Base-by-base conservation (phyloP, 176 grass and related monocot species). In the barley (Hordeum vulgare) region DNA sequence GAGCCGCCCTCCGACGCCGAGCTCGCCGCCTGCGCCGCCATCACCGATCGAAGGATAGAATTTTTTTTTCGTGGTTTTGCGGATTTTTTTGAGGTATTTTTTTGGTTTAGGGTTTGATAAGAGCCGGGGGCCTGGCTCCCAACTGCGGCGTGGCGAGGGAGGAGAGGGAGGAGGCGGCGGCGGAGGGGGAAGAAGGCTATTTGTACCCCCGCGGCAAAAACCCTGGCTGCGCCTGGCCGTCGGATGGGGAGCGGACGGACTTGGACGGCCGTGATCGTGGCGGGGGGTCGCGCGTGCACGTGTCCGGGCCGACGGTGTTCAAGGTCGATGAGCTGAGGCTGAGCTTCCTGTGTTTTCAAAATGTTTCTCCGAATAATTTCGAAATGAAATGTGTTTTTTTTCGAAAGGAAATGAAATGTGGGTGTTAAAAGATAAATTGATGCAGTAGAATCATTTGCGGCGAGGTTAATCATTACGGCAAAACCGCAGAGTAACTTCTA, bases 51-150 rank as follows among this genome's bases (percentile, higher is more conserved):
- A 54, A 37, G 27, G 74, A 54, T 39, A 57, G 25, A 2, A 2
- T 24, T 33, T 79, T 79, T 86, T 83, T 88, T 79, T 66, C 21
- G 26, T 35, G 47, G n/a, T 82, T 89, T 90, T 82, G 29, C 64
- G 42, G 84, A 71, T 82, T 90, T 90, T 89, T 89, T 90, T 86
- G 44, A 24, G 83, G 62, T 73, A 64, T 63, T 90, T 88, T 88
- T 90, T 86, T 77, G 44, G 66, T 79, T 86, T 90, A 86, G 88
- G 84, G 88, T 90, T 86, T 90, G 88, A 90, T 90, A 90, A 86
- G 80, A 57, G 83, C 78, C 58, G 83, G 83, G 83, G 47, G 76
- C 27, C 36, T 75, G 64, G 79, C 84, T 80, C 89, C 88, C 88
- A 83, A 75, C 88, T 65, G 66, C 84, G 84, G 88, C 80, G 80